These are phyloP conservation scores for Hanseniaspora gamundiae DNA, from an alignment of 1,139 yeast genomes.

Conservation along the genomic window DNA sequence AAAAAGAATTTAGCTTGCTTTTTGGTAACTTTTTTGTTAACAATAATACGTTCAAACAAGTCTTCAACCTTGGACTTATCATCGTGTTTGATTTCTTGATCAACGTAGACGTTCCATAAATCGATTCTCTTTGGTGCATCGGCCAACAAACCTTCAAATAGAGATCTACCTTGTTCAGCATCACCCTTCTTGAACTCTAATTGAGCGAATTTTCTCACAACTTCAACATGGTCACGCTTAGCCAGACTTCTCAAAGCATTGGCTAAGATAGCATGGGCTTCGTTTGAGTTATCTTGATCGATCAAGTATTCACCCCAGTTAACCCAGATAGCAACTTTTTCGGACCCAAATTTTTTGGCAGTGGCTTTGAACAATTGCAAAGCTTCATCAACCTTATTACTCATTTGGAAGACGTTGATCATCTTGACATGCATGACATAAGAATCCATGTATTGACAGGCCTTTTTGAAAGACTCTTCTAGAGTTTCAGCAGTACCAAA, in stretches of 20 bases:
- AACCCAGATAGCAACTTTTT: constrained; percentile 62
- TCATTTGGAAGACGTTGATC: constrained; percentile 59
- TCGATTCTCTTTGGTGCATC: constrained; percentile 90
- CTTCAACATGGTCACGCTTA: constrained; percentile 65
- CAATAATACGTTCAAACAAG: constrained; percentile 67
- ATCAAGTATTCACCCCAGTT: constrained; percentile 64
- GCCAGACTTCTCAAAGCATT: constrained; percentile 64
- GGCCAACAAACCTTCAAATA: constrained; percentile 82
- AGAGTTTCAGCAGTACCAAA: constrained; percentile 80
- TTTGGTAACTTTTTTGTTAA: constrained; percentile 51
- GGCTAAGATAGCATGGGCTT: constrained; percentile 59
- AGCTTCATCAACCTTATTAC: constrained; percentile 65
- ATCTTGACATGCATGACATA: constrained; percentile 68
- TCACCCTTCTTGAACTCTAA: constrained; percentile 81
- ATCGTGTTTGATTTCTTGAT: constrained; percentile 68
- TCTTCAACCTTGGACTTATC: constrained; percentile 57
- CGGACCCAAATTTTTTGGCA: constrained; percentile 69
- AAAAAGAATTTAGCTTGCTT: constrained; percentile 94
- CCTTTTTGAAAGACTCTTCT: constrained; percentile 66
- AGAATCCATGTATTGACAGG: constrained; percentile 88
- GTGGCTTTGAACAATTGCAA: constrained; percentile 51
- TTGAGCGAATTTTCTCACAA: constrained; percentile 80
- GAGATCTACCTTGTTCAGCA: constrained; percentile 85
- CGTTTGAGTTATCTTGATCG: constrained; percentile 42
- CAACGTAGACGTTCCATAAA: constrained; percentile 89